Base-by-base conservation (phyloP, 1,284 basidiomycete genomes). In the Fomitopsis pinicola region DNA sequence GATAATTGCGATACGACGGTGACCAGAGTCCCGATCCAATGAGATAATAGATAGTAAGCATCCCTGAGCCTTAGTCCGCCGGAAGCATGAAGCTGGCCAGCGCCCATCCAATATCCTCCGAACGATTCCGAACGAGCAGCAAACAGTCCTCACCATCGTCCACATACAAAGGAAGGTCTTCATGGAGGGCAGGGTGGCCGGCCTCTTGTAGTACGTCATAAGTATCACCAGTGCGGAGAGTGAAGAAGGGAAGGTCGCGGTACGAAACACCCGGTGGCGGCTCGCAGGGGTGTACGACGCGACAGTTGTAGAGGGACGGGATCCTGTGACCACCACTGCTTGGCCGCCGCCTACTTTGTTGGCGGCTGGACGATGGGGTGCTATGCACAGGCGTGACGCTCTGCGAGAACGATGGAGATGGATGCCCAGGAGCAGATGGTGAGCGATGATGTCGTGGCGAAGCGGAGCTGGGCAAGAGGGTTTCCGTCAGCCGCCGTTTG, bases 121-220 rank as follows among this genome's bases (percentile, higher is more conserved):
- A 59, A 42, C 72, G 73, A 69, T 86, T 82, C 55, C 87, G 71
- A 58, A 78, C 80, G 38, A 92, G 79, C 58, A 92, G 75, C 64
- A 93, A 74, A 73, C 89, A 91, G 66, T 92, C 91, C 66, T 90
- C 90, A 9, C 90, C 89, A 57, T 91, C 89, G 66, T 91, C 89
- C 36, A 92, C 86, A 68, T 86, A 85, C 60, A 92, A 70, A 5
- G 91, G 91, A 46, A 92, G 74, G 64, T 88, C 83, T 2, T 80
- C 78, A 67, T 90, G 88, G 33, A 81, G 78, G 53, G 83, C 84
- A 15, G 90, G 91, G 70, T 92, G 91, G 0, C 91, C 90, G 0
- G 84, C 85, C 71, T 92, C 91, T 65, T 84, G 80, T 58, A 92
- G 72, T 8, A 93, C 84, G 52, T 87, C 83, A 60, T 85, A 86